Conservation (phyloP, 192 early-diverging fungal genomes). For the Backusella tarrabulga region DNA sequence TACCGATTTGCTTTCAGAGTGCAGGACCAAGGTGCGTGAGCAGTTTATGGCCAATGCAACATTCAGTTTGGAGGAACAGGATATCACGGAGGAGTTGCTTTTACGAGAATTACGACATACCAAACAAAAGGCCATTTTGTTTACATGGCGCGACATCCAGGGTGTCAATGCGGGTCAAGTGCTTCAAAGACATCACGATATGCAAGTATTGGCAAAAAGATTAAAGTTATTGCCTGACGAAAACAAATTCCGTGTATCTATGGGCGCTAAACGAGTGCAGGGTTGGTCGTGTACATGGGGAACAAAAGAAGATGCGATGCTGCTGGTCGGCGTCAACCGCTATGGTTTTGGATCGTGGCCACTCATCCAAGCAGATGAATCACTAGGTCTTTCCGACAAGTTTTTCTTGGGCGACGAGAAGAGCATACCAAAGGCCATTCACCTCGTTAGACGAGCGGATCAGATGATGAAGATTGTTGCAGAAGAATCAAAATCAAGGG, state of each 20-base stretch:
- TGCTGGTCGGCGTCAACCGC: conserved; percentile 91
- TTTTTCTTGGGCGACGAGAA: conserved; percentile 70
- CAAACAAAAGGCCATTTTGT: conserved; percentile 71
- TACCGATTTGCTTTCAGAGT: conserved; percentile 45
- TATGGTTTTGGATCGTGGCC: conserved; percentile 95
- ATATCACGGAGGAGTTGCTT: conserved; percentile 13
- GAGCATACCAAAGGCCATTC: conserved; percentile 76
- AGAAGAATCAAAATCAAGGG: conserved; percentile 52
- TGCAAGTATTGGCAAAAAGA: conserved; percentile 62
- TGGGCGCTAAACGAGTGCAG: conserved; percentile 78
- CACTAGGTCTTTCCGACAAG: conserved; percentile 80
- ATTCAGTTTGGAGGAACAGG: not conserved
- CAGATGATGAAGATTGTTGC: conserved; percentile 84
- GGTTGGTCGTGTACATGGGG: conserved; percentile 89
- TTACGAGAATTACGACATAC: conserved; percentile 30
- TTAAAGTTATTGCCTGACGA: conserved; percentile 55
- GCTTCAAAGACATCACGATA: conserved; percentile 70
- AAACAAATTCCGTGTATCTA: conserved; percentile 74
- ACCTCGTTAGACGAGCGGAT: conserved; percentile 87
- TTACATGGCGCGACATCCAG: conserved; percentile 75
- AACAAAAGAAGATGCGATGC: conserved; percentile 91
- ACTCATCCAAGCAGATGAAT: conserved; percentile 76
- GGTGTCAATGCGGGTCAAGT: conserved; percentile 86
- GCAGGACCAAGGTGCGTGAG: conserved; percentile 54
- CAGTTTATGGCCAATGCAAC: conserved; percentile 11